phyloP scores from a whole-genome alignment of 2,329 filamentous ascomycete species.

The Colletotrichum liaoningense region DNA sequence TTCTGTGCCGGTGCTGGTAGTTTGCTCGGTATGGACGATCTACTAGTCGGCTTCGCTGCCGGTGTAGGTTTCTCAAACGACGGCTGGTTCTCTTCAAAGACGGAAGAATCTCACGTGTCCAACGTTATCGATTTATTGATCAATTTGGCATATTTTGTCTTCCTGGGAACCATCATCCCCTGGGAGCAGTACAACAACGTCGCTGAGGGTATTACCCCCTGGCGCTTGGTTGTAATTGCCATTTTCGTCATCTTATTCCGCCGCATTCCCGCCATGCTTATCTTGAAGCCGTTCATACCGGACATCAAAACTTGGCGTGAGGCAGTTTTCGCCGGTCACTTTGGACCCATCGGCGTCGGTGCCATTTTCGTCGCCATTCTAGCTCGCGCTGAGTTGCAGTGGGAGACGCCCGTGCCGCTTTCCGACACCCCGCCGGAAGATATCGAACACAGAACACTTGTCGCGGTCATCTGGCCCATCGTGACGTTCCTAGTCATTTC shows the following conservation, averaged over 20 bases:
- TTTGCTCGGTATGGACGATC: conserved; percentile 90
- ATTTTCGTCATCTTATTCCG: conserved; percentile 95
- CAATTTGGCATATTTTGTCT: conserved; percentile 98
- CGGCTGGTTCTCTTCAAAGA: conserved; percentile 98
- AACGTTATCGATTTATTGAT: conserved; percentile 98
- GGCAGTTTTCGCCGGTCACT: conserved; percentile 95
- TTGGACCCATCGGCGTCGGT: conserved; percentile 96
- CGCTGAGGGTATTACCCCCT: conserved; percentile 80
- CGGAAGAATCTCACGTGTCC: conserved; percentile 97
- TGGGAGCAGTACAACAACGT: conserved; percentile 91
- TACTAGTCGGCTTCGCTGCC: conserved; percentile 93
- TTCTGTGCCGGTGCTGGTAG: conserved; percentile 96
- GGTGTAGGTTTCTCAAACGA: conserved; percentile 99
- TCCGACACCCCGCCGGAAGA: conserved; percentile 66
- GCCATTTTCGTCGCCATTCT: conserved; percentile 96
- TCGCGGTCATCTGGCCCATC: conserved; percentile 94
- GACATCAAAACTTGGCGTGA: conserved; percentile 99
- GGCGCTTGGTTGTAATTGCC: conserved; percentile 94
- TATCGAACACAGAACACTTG: conserved; percentile 73
- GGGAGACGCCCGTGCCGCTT: conserved; percentile 79
- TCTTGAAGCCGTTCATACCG: conserved; percentile 90
- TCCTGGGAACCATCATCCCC: conserved; percentile 95
- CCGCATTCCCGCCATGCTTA: conserved; percentile 93
- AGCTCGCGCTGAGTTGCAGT: conserved; percentile 90
- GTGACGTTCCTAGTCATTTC: conserved; percentile 93